These are phyloP conservation scores for Candida jianshihensis DNA, from an alignment of 805 yeast species.

Conservation along the genomic window DNA sequence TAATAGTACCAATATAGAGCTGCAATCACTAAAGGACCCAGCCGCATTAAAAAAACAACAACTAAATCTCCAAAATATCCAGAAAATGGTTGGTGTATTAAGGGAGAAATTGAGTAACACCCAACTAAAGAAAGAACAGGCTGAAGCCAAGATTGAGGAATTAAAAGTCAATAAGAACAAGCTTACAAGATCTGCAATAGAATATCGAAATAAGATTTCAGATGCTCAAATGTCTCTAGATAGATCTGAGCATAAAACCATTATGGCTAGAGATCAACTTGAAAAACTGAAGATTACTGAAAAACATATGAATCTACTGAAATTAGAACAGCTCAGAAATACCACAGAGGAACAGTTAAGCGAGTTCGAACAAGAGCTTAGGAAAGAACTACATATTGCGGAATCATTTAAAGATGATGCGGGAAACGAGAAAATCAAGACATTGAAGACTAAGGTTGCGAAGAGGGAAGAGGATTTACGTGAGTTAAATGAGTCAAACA, in stretches of 20 bases:
- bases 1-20: too few species aligned
- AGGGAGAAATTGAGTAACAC: conserved; percentile 7
- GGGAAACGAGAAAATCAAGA: conserved; percentile 12
- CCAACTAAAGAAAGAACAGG: conserved; percentile 6
- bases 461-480: conserved; percentile 3
- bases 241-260: conserved; percentile 9
- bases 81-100: conserved; percentile 7
- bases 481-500: not conserved
- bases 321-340: conserved; percentile 25
- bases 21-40: conserved; percentile 7
- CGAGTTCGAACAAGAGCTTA: conserved; percentile 22
- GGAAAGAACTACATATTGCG: not conserved
- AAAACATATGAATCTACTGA: conserved; percentile 10
- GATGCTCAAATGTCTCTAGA: conserved; percentile 11
- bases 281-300: conserved; percentile 6
- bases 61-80: conserved; percentile 5
- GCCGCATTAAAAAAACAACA: conserved; percentile 10
- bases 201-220: conserved; percentile 9
- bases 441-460: conserved; percentile 11
- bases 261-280: conserved; percentile 1
- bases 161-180: conserved; percentile 1
- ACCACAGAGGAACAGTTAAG: conserved; percentile 24
- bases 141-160: conserved; percentile 4
- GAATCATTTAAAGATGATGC: conserved; percentile 18
- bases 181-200: conserved; percentile 1